A percentile compares a stretch with the other conserved stretches of the same genome.
Conservation (phyloP, 257 asterid genomes). For the Nicotiana benthamiana region DNA sequence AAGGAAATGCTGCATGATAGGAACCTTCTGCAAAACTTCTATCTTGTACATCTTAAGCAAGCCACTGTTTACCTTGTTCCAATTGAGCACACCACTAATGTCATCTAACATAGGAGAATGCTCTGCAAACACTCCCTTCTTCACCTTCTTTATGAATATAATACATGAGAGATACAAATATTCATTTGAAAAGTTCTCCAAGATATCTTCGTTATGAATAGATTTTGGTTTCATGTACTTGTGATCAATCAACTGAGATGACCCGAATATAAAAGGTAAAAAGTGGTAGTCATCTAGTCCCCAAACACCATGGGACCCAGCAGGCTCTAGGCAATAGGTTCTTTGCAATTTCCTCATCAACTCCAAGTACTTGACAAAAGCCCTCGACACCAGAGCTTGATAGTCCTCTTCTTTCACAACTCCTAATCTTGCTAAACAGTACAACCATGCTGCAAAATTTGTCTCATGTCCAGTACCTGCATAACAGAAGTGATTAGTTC, state of each 20-base stretch:
- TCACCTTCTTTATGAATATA: slow-evolving; percentile 73
- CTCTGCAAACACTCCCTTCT: slow-evolving; percentile 88
- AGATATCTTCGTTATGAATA: slow-evolving; percentile 78
- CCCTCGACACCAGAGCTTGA: slow-evolving; percentile 67
- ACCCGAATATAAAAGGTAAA: slow-evolving; percentile 80
- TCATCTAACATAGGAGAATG: slow-evolving; percentile 98
- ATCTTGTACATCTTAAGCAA: slow-evolving; percentile 88
- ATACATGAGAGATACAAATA: slow-evolving; percentile 75
- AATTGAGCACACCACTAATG: slow-evolving; percentile 84
- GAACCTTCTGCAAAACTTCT: slow-evolving; percentile 91
- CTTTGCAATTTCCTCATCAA: slow-evolving; percentile 82
- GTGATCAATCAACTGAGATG: slow-evolving; percentile 88
- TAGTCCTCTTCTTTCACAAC: slow-evolving; percentile 75
- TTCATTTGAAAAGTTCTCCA: slow-evolving; percentile 73
- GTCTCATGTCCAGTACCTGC: slow-evolving; percentile 94
- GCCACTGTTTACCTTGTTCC: slow-evolving; percentile 90
- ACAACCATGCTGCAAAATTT: slow-evolving; percentile 85
- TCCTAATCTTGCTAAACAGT: slow-evolving; percentile 72
- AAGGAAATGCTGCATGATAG: slow-evolving; percentile 93
- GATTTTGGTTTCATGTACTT: slow-evolving; percentile 97
- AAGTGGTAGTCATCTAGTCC: slow-evolving; percentile 96
- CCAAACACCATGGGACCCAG: slow-evolving; percentile 98
- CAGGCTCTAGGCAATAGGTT: slow-evolving; percentile 79
- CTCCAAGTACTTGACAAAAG: slow-evolving; percentile 73
- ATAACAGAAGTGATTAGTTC: slow-evolving; percentile 6